These are phyloP conservation scores for Sherardia arvensis DNA, from an alignment of 257 asterid genomes.

Conservation along the genomic window DNA sequence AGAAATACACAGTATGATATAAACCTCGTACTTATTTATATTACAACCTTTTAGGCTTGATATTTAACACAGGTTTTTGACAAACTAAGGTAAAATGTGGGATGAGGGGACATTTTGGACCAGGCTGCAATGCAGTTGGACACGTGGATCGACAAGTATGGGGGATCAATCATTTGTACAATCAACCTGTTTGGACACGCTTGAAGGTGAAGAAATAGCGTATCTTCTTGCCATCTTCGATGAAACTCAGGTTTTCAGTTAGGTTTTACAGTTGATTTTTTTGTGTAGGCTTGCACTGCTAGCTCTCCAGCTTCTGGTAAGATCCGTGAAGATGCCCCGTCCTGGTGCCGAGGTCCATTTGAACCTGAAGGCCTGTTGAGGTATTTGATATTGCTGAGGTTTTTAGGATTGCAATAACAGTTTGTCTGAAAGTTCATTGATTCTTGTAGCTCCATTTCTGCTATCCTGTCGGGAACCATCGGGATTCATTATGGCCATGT, in stretches of 20 bases:
- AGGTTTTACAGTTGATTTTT: neutral
- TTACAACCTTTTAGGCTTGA: neutral
- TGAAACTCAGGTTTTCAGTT: neutral
- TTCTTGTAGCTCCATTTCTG: constrained; percentile 57
- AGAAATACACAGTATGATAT: constrained; percentile 37
- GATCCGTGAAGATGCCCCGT: constrained; percentile 53
- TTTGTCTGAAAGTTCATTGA: neutral
- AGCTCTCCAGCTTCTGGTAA: constrained; percentile 64
- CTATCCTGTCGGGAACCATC: constrained; percentile 68
- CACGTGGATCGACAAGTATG: constrained; percentile 77
- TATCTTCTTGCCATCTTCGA: constrained; percentile 1
- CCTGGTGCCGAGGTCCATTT: constrained; percentile 79
- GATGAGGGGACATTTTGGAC: constrained; percentile 88
- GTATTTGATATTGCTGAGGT: constrained; percentile 14
- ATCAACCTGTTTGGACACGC: constrained; percentile 66
- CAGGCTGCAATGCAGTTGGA: constrained; percentile 92
- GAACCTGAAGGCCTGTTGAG: constrained; percentile 87
- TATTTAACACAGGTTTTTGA: constrained; percentile 3
- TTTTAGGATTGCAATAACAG: neutral
- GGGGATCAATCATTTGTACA: constrained; percentile 82
- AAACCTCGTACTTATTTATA: neutral
- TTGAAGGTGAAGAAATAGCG: constrained; percentile 23
- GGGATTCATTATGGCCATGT: constrained; percentile 91
- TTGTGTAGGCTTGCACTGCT: constrained; percentile 56
- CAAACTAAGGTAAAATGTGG: constrained; percentile 70